phyloP scores from a whole-genome alignment of 2,329 filamentous ascomycete genomes.

The Rasamsonia emersonii region DNA sequence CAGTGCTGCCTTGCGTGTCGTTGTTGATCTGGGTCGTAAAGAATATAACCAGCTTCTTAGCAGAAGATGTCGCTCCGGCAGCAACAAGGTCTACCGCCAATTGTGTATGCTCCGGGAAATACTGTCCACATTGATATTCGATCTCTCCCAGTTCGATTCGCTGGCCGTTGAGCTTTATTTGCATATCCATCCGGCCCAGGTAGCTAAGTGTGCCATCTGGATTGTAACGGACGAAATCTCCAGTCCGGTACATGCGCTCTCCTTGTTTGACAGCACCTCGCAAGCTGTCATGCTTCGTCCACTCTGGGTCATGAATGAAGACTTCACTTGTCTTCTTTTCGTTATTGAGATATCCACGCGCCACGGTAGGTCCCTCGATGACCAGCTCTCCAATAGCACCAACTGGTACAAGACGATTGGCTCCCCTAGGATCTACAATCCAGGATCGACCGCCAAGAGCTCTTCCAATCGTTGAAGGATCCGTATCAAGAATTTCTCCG shows the following conservation, averaged over 20 bases:
- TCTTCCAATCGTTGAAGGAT: slow-evolving; percentile 27
- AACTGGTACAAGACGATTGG: slow-evolving; percentile 31
- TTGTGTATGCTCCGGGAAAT: slow-evolving; percentile 27
- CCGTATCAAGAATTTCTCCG: slow-evolving; percentile 20
- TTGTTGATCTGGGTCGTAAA: slow-evolving; percentile 18
- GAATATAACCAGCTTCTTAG: slow-evolving; percentile 26
- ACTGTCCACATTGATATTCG: slow-evolving; percentile 33
- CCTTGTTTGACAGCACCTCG: slow-evolving; percentile 15
- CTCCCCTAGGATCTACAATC: slow-evolving; percentile 31
- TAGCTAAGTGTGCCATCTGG: slow-evolving; percentile 24
- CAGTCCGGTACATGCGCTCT: slow-evolving; percentile 29
- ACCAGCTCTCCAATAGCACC: slow-evolving; percentile 41
- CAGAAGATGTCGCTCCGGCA: slow-evolving; percentile 21
- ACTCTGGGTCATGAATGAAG: slow-evolving; percentile 27
- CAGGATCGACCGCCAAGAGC: slow-evolving; percentile 26
- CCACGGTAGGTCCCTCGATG: slow-evolving; percentile 39
- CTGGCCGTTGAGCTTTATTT: slow-evolving; percentile 37
- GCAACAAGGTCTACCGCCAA: slow-evolving; percentile 37
- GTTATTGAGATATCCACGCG: slow-evolving; percentile 36
- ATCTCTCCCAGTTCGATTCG: slow-evolving; percentile 40
- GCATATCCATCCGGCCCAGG: slow-evolving; percentile 24
- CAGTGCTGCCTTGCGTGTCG: neutral
- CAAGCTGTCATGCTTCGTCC: slow-evolving; percentile 17
- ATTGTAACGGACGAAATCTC: slow-evolving; percentile 30
- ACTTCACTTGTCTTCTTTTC: slow-evolving; percentile 23